These are phyloP conservation scores for Exophiala oligosperma DNA, from an alignment of 2,329 filamentous ascomycete genomes.

Conservation along the genomic window DNA sequence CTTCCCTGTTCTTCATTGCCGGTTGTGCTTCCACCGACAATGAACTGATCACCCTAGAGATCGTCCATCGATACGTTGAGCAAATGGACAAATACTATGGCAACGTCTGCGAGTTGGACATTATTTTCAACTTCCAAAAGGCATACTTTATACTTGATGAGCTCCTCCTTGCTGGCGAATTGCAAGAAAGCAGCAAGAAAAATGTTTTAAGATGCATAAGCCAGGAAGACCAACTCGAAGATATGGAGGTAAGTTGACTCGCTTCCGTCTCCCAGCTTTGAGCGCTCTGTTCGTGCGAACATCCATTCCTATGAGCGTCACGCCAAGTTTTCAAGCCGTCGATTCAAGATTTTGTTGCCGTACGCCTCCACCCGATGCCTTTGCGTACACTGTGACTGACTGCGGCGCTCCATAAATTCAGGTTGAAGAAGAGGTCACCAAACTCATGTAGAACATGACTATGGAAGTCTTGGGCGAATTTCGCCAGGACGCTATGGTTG, in stretches of 20 bases:
- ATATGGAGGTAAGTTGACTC: conserved; percentile 83
- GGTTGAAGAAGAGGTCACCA: conserved; percentile 88
- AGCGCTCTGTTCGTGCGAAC: no score
- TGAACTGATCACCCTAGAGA: conserved; percentile 78
- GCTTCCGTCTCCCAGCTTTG: neutral
- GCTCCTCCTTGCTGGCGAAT: conserved; percentile 87
- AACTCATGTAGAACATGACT: conserved; percentile 69
- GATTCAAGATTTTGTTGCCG: neutral
- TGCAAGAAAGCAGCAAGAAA: conserved; percentile 99
- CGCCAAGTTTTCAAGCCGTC: neutral
- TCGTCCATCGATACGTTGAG: conserved; percentile 98
- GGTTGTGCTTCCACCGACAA: conserved; percentile 73
- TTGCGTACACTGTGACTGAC: conserved; percentile 24
- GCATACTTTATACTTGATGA: conserved; percentile 99
- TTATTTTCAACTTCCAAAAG: conserved; percentile 99
- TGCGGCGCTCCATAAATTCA: conserved; percentile 47
- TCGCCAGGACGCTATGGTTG: no score
- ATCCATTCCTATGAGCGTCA: neutral
- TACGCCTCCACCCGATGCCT: conserved; percentile 1
- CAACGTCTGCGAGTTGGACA: conserved; percentile 98
- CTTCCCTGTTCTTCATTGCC: conserved; percentile 98
- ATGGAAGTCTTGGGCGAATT: neutral
- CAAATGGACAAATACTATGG: conserved; percentile 99
- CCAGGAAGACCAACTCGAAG: conserved; percentile 95
- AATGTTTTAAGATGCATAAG: conserved; percentile 94